Percentiles rank a stretch among this genome's conserved stretches.
Evolutionary conservation across 1,284 basidiomycete species (phyloP).

Genomic region (Ustilago shanxiensis): DNA sequence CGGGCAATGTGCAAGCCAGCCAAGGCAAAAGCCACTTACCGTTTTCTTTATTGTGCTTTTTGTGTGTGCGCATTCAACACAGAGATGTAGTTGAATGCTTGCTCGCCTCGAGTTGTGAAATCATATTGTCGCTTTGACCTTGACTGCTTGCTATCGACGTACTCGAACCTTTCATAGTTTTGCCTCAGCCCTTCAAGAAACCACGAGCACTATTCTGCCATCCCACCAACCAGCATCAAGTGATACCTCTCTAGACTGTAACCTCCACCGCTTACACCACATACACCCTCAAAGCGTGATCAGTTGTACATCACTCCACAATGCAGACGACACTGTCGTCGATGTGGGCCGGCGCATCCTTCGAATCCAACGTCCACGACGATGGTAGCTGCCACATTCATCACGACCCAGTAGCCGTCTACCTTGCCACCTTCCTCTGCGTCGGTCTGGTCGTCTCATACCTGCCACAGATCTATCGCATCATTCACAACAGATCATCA

Average conservation of each 20-base stretch:
- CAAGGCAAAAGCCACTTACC: not conserved
- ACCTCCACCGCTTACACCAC: too few species aligned
- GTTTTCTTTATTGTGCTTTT: too few species aligned
- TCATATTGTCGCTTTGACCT: not conserved
- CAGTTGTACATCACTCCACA: not conserved
- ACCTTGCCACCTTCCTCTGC: conserved; percentile 82
- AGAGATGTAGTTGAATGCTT: too few species aligned
- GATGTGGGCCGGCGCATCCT: conserved; percentile 34
- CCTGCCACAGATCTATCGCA: conserved; percentile 83
- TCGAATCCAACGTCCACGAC: conserved; percentile 29
- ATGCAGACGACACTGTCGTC: conserved; percentile 39
- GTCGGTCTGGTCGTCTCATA: conserved; percentile 87
- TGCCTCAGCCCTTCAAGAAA: not conserved
- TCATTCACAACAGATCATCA: conserved; percentile 76
- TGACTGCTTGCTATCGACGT: not conserved
- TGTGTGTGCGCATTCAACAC: too few species aligned
- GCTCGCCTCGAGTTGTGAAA: not conserved
- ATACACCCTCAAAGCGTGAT: not conserved
- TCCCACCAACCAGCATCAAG: not conserved
- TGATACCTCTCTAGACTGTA: too few species aligned
- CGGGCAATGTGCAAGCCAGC: not conserved
- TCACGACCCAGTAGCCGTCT: conserved; percentile 81
- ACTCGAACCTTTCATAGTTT: not conserved
- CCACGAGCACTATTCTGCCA: not conserved
- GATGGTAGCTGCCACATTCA: conserved; percentile 51